Evolutionary conservation across 805 yeast species (phyloP).

Genomic region (Nakazawaea ambrosiae): DNA sequence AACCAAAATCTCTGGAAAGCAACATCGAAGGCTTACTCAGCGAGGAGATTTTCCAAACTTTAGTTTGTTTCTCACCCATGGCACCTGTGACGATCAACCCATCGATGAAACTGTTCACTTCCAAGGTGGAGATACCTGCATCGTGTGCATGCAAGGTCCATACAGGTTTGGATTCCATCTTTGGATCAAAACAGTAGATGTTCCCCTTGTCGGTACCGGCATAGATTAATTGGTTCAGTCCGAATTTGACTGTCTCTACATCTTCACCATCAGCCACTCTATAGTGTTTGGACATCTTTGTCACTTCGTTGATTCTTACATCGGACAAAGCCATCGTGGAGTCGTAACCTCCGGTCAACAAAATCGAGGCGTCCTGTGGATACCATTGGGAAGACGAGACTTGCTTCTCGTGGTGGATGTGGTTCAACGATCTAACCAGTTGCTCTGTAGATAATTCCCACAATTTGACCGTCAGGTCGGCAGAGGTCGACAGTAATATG

Average conservation of each 20-base stretch:
- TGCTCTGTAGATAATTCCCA: constrained; percentile 81
- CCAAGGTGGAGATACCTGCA: constrained; percentile 80
- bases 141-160: constrained; percentile 99
- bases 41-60: constrained; percentile 75
- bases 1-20: constrained; percentile 83
- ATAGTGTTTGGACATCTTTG: constrained; percentile 57
- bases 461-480: constrained; percentile 88
- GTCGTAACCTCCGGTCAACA: constrained; percentile 93
- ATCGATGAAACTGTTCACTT: constrained; percentile 56
- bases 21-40: constrained; percentile 73
- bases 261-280: constrained; percentile 58
- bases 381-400: constrained; percentile 91
- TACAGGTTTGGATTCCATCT: constrained; percentile 58
- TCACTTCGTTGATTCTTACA: constrained; percentile 65
- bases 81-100: constrained; percentile 83
- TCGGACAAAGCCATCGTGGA: constrained; percentile 76
- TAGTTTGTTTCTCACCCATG: constrained; percentile 80
- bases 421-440: constrained; percentile 71
- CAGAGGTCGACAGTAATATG: constrained; percentile 89
- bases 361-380: constrained; percentile 50
- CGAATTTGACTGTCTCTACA: constrained; percentile 78
- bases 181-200: constrained; percentile 82
- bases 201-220: constrained; percentile 92
- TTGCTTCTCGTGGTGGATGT: constrained; percentile 68
- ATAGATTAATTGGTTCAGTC: constrained; percentile 43